Base-by-base conservation (phyloP, 345 rosid genomes). In the Microthlaspi erraticum region DNA sequence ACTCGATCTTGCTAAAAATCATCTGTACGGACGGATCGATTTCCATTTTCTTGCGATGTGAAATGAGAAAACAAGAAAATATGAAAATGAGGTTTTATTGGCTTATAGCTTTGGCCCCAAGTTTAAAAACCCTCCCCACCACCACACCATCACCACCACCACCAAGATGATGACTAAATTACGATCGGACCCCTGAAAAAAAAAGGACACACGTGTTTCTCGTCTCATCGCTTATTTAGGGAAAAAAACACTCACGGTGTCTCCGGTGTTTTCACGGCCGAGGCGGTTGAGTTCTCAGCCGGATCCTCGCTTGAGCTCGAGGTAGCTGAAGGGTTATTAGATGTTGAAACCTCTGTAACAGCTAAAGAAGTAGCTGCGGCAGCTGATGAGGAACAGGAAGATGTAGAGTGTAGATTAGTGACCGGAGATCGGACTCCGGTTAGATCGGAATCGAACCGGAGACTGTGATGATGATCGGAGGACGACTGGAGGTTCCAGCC, bases 251-350 rank as follows among this genome's bases (percentile, higher is more conserved):
- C 97, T 93, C 96, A 93, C 98, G 97, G 90, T 83, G 78, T 85
- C 87, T 93, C 93, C 38, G 86, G 86, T 61, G 64, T 53, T 68
- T 79, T 90, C 4, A 75, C 85, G 76, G 80, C 93, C 75, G 88
- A 87, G 70, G 83, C 84, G 72, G 90, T 79, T 1, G 96, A 93
- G 80, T 86, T 88, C 76, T 90, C 98, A 3, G 66, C 3, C 5
- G 60, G 96, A 78, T 88, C 98, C 55, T 93, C 98, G 75, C 91
- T 88, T 68, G 98, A 93, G 79, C 82, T 86, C 2, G 98, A 85
- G 1, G 96, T 84, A 14, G 85, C 83, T 4, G 95, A 88, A 0
- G 87, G 96, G 59, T 76, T 74, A 9, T 77, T 87, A 46, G 97
- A 72, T n/a, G 85, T 79, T 0, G 88, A 83, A 64, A 80, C 78